phyloP scores from a whole-genome alignment of 129 eudicot species.

The Gnaphalium uliginosum region DNA sequence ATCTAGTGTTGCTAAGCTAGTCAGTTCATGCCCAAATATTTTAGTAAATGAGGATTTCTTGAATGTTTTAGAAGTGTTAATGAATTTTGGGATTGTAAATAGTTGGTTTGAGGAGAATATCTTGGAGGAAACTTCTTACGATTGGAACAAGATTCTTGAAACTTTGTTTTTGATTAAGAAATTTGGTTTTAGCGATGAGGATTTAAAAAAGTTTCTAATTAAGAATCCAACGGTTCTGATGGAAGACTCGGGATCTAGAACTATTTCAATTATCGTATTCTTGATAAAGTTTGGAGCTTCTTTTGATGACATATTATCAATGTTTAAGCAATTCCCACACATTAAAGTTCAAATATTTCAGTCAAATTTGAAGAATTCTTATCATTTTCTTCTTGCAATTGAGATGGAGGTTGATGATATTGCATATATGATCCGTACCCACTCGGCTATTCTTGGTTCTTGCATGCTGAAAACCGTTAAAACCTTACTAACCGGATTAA shows the following conservation, averaged over 20 bases:
- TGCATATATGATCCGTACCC: conserved; percentile 42
- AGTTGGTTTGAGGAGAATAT: conserved; percentile 61
- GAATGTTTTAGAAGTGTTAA: conserved; percentile 40
- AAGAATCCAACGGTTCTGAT: conserved; percentile 49
- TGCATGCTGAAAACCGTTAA: conserved; percentile 47
- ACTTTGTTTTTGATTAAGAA: conserved; percentile 40
- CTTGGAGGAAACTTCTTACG: conserved; percentile 40
- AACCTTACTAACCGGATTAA: conserved; percentile 42
- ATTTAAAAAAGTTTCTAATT: conserved; percentile 36
- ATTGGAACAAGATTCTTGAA: conserved; percentile 61
- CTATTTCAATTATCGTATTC: conserved; percentile 32
- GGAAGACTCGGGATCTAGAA: conserved; percentile 47
- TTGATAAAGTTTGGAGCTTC: conserved; percentile 25
- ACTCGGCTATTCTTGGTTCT: conserved; percentile 61
- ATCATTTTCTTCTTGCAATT: conserved; percentile 50
- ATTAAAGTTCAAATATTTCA: conserved; percentile 36
- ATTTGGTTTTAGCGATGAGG: conserved; percentile 44
- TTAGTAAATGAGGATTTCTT: conserved; percentile 39
- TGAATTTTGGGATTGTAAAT: conserved; percentile 40
- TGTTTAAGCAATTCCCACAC: conserved; percentile 52
- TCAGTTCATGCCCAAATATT: conserved; percentile 58
- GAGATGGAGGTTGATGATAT: conserved; percentile 59
- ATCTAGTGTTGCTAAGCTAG: conserved; percentile 45
- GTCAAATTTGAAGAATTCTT: conserved; percentile 49
- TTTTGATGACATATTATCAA: conserved; percentile 10